Evolutionary conservation across 2,329 filamentous ascomycete genomes (phyloP).

Genomic region (Alternaria angustiovoidea): DNA sequence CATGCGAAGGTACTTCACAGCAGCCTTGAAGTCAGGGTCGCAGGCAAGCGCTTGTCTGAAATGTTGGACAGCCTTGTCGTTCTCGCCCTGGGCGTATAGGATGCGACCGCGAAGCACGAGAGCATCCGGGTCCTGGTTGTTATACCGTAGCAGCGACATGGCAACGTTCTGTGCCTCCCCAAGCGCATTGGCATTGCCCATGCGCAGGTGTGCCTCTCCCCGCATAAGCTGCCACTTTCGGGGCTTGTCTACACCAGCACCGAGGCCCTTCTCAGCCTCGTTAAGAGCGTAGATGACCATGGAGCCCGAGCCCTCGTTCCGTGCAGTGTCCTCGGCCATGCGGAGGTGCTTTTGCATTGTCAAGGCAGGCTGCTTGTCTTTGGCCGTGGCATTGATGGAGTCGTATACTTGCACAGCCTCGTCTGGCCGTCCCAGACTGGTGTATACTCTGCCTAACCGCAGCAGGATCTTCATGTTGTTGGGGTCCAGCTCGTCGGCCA

Average conservation of each 20-base stretch:
- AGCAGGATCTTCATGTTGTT: constrained; percentile 87
- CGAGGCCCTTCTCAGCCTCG: constrained; percentile 84
- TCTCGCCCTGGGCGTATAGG: constrained; percentile 90
- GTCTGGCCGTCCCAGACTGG: constrained; percentile 81
- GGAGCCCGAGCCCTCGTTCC: constrained; percentile 79
- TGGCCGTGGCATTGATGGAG: constrained; percentile 81
- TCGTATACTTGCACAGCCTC: constrained; percentile 85
- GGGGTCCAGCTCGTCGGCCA: constrained; percentile 82
- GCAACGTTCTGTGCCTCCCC: constrained; percentile 93
- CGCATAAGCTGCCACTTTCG: constrained; percentile 94
- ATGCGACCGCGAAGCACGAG: constrained; percentile 87
- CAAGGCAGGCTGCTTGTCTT: constrained; percentile 83
- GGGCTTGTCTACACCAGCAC: constrained; percentile 76
- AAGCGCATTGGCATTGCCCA: constrained; percentile 86
- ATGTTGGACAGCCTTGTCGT: constrained; percentile 91
- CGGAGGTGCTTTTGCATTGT: constrained; percentile 84
- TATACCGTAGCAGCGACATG: constrained; percentile 83
- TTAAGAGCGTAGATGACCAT: constrained; percentile 94
- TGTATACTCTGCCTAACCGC: constrained; percentile 88
- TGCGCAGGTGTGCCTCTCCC: constrained; percentile 89
- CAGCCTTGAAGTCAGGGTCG: constrained; percentile 90
- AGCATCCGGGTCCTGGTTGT: constrained; percentile 92
- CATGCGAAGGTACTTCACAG: constrained; percentile 85
- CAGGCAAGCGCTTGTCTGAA: constrained; percentile 89
- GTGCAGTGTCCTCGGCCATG: constrained; percentile 79